Evolutionary conservation across 768 basidiomycete species (phyloP).

Genomic region (Butyriboletus loyo): DNA sequence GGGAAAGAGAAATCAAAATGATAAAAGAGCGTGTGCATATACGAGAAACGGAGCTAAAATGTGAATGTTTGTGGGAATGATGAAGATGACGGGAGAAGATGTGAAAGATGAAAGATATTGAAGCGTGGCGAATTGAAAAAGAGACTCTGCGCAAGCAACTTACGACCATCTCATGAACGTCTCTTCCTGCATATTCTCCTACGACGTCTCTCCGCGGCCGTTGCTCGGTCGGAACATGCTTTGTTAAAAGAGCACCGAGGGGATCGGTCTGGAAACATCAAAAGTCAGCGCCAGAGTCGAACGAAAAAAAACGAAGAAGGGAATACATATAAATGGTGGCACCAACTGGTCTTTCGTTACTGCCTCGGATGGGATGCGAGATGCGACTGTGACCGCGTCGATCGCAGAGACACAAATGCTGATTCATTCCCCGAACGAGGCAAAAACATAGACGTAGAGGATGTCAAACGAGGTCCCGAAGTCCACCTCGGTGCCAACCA

Average conservation of each 20-base stretch:
- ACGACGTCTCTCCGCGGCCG: conserved; percentile 69
- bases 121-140: conserved; percentile 5
- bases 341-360: not conserved
- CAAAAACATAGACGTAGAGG: conserved; percentile 36
- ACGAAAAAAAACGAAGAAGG: not conserved
- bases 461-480: conserved; percentile 35
- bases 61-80: conserved; percentile 11
- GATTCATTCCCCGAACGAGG: not conserved
- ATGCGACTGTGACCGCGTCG: not conserved
- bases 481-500: conserved; percentile 45
- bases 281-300: conserved; percentile 3
- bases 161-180: conserved; percentile 80
- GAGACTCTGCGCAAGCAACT: conserved; percentile 34
- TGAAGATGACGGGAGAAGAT: conserved; percentile 2
- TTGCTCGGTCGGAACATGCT: conserved; percentile 79
- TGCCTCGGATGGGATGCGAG: conserved; percentile 8
- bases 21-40: conserved; percentile 20
- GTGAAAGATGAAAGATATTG: conserved; percentile 10
- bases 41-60: conserved; percentile 20
- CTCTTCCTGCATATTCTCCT: conserved; percentile 70
- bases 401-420: not conserved
- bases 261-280: conserved; percentile 64
- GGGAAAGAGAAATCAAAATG: conserved; percentile 12
- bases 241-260: conserved; percentile 73
- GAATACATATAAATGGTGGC: conserved; percentile 5